Evolutionary conservation across 129 eudicot species (phyloP), one percentile per base, ranked within the genome.

Genomic region (carrot (Daucus carota)): DNA sequence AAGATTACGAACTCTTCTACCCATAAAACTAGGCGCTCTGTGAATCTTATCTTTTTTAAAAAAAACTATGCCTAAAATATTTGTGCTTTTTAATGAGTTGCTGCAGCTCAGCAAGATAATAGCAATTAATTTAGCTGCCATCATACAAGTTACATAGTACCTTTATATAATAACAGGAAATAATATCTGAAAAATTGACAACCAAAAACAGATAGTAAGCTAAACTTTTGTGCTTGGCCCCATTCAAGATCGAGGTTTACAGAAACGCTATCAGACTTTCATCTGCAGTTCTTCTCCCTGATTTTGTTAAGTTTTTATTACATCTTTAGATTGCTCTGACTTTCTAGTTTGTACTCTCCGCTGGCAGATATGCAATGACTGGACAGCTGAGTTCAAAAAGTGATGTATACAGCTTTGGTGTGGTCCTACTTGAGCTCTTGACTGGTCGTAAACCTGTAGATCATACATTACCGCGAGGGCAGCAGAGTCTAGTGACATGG

Each of bases 361-460:
- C 36, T 72, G 82, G 70, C 85, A 92, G 97, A 75, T 89, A 88
- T 70, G 96, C 93, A 12, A 90, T 88, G 98, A 92, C 96, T 72
- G 96, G 98, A 18, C 94, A 90, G 80, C 81, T 90, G 69, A 92
- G 90, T 44, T 90, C 96, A 75, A 92, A 92, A 90, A 92, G 94
- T 73, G 96, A 92, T 75, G 96, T 90, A 22, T 90, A 90, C 82
- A 92, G 96, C 80, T 90, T 88, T 73, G 98, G 96, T 16, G 98
- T 90, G 47, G 98, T 90, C 80, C 92, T 92, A 17, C 86, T 92
- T 16, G 96, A 92, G 78, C 92, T 90, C 42, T 84, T 92, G 79
- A 90, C 96, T 0, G 98, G 98, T 31, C 94, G 98, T 60, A 92
- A 92, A 68, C 98, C 98, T 32, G 98, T 92, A 54, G 98, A 92